Evolutionary conservation across 768 basidiomycete genomes (phyloP), one percentile per base, ranked within the genome.

Genomic region (Rickenella mellea): DNA sequence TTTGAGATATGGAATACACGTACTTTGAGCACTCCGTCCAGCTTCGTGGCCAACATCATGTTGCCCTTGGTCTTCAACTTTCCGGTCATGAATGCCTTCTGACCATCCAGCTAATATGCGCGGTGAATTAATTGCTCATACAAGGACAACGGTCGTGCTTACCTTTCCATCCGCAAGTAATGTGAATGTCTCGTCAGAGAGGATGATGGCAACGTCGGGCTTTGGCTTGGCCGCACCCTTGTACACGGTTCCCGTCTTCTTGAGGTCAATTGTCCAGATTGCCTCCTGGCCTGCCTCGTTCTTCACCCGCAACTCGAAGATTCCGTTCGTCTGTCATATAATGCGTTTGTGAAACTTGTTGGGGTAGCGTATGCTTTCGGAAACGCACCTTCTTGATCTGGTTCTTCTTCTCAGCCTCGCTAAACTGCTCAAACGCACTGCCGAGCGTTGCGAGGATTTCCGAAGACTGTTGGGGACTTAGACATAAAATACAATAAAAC

Each of bases 11-110:
- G 29, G 29, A 45, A 10, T 10, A 2, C 10, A 51, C 69, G 41
- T 42, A 87, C 89, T 74, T 84, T 86, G 39, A 97, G 72, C 11
- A 97, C 74, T 8, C 66, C 69, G 50, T 84, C 83, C 27, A 96
- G 83, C 62, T 94, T 97, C 20, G 89, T 93, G 1, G 86, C 89
- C 47, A 93, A 74, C 88, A 93, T 91, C 62, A 92, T 79, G 64
- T 91, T 92, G 42, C 89, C 90, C 59, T 75, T 83, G 12, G 86
- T 83, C 75, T 93, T 94, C 39, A 96, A 75, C 56, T 87, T 86
- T 22, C 92, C 92, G 6, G 85, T 87, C 86, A 97, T 89, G 68
- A 92, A 96, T 17, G 91, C 91, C 58, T 91, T 92, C 64, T 96
- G 92, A 15, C 88, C 91, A 52, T 86, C 89, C 33, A 84, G 67